A percentile compares a stretch with the other conserved stretches of the same genome.
Conservation (phyloP, 306 rosid genomes). For the Boehmeria nivea region DNA sequence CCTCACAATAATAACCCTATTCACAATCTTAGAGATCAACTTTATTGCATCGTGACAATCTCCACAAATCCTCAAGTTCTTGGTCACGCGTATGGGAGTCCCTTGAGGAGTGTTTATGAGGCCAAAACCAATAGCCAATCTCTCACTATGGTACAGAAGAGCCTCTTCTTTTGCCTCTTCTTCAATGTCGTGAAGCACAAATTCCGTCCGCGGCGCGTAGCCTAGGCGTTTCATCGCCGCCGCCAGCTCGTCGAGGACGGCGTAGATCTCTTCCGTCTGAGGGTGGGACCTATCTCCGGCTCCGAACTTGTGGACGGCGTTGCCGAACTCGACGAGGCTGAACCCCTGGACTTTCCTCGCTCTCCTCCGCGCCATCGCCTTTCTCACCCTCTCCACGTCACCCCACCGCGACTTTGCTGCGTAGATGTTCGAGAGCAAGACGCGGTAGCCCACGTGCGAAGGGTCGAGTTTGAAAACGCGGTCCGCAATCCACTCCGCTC, state of each 20-base stretch:
- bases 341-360: conserved; percentile 48
- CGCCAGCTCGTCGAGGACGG: conserved; percentile 32
- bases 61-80: conserved; percentile 55
- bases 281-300: conserved; percentile 43
- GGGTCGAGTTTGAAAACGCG: conserved; percentile 14
- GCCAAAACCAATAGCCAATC: conserved; percentile 51
- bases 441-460: conserved; percentile 14
- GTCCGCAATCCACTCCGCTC: conserved; percentile 20
- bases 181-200: conserved; percentile 53
- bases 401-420: conserved; percentile 40
- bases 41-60: conserved; percentile 54
- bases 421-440: conserved; percentile 19
- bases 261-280: conserved; percentile 26
- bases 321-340: conserved; percentile 56
- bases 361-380: conserved; percentile 47
- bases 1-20: conserved; percentile 42
- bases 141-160: conserved; percentile 48
- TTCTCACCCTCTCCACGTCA: conserved; percentile 49
- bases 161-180: conserved; percentile 44
- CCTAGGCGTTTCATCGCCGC: conserved; percentile 47
- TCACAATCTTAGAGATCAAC: conserved; percentile 42
- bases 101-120: conserved; percentile 35
- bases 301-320: conserved; percentile 40
- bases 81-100: conserved; percentile 40
- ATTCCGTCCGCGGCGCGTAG: conserved; percentile 44